These are phyloP conservation scores for Monosporascus sp. DNA, from an alignment of 2,329 filamentous ascomycete species.

Conservation along the genomic window DNA sequence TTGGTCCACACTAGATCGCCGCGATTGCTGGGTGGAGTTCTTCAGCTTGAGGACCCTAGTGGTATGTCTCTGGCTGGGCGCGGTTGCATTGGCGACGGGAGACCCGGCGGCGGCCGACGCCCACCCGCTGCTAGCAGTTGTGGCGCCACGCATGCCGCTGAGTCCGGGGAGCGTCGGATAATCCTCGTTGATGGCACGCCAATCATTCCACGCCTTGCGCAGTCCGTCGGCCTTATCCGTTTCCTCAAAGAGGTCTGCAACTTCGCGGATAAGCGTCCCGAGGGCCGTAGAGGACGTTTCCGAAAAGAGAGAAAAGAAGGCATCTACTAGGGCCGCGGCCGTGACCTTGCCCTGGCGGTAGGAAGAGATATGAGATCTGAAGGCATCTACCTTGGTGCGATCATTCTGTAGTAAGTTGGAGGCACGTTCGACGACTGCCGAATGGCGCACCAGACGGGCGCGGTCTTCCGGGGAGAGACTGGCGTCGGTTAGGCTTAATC, in stretches of 20 bases:
- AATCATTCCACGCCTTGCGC: constrained; percentile 86
- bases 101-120: constrained; percentile 49
- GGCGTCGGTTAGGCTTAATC: constrained; percentile 45
- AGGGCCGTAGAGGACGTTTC: constrained; percentile 75
- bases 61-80: constrained; percentile 43
- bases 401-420: constrained; percentile 76
- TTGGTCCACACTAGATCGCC: constrained; percentile 25
- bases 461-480: constrained; percentile 70
- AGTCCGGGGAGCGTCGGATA: constrained; percentile 83
- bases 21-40: constrained; percentile 40
- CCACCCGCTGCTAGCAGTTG: constrained; percentile 54
- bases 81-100: constrained; percentile 29
- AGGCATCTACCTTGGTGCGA: constrained; percentile 65
- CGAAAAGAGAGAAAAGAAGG: constrained; percentile 77
- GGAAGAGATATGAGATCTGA: constrained; percentile 73
- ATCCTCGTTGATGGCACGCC: constrained; percentile 93
- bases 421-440: constrained; percentile 80
- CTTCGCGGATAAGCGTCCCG: constrained; percentile 83
- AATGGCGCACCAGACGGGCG: constrained; percentile 73
- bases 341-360: constrained; percentile 67
- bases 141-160: constrained; percentile 59
- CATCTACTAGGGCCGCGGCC: constrained; percentile 74
- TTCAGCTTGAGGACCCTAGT: constrained; percentile 54
- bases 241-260: constrained; percentile 90
- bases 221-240: constrained; percentile 66